Base-by-base conservation (phyloP, 352 stramenopile species). In the Phytophthora colocasiae region DNA sequence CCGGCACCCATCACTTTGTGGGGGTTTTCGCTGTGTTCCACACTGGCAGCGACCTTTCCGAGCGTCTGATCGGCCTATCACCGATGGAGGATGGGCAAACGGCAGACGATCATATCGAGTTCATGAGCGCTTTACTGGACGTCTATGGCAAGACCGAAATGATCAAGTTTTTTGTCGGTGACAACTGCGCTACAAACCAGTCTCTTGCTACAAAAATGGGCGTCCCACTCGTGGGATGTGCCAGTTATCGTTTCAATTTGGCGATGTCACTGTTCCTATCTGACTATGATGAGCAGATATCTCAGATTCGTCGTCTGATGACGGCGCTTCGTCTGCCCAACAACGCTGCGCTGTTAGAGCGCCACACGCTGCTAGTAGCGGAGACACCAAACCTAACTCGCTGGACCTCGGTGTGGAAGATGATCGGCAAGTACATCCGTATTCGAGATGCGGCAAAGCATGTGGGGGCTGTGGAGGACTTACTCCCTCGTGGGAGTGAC, bases 391-490 rank as follows among this genome's bases (percentile, higher is more conserved):
- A 47, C n/a, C n/a, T 47, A 6, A 47, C 19, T 6, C 17, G 41
- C 14, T 47, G 41, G 12, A 29, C 41, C 9, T 47, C 41, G 6
- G 41, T 47, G 41, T 47, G 41, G 41, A 47, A 47, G 41, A 47
- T 47, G 41, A 9, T n/a, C 4, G n/a, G 31, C 19, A 47, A 47
- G 17, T 47, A 47, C 17, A 17, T 47, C 41, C 17, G n/a, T 3
- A 47, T 47, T 17, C 41, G 41, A 27, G 19, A 47, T 3, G 41
- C 41, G 2, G 41, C n/a, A 27, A 47, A 47, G 41, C 41, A 47
- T 22, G 17, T 47, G 15, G 2, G 7, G 4, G 41, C 15, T 4
- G 41, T 47, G 4, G 41, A 47, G n/a, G 41, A 31, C 5, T 9
- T 27, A 3, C 41, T 27, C 11, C 19, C 41, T 12, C 0, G 6